A percentile compares a stretch with the other conserved stretches of the same genome.
These are phyloP conservation scores for Hypomyces perniciosus DNA, from an alignment of 2,329 filamentous ascomycete genomes.

Conservation along the genomic window DNA sequence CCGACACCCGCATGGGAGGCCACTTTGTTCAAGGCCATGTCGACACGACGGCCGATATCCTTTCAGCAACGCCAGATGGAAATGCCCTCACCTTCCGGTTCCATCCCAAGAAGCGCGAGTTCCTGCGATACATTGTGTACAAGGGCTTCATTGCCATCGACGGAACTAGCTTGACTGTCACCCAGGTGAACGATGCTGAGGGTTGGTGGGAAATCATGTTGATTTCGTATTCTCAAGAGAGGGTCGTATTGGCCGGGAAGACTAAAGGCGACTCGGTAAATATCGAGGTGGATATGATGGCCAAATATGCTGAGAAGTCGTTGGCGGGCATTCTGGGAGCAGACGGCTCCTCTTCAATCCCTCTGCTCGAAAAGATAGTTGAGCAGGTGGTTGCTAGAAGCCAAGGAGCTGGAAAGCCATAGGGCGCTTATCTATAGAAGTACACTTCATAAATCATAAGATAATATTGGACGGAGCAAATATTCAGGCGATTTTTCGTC, in stretches of 20 bases:
- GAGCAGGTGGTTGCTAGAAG: slow-evolving; percentile 67
- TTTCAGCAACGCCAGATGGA: slow-evolving; percentile 69
- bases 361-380: slow-evolving; percentile 65
- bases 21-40: slow-evolving; percentile 99
- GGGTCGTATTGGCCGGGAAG: slow-evolving; percentile 77
- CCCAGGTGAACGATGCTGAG: slow-evolving; percentile 70
- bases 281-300: slow-evolving; percentile 84
- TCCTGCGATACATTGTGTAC: slow-evolving; percentile 85
- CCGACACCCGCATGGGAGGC: slow-evolving; percentile 90
- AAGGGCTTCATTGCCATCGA: slow-evolving; percentile 96
- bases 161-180: slow-evolving; percentile 90
- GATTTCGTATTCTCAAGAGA: slow-evolving; percentile 92
- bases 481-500: background rate
- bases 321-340: slow-evolving; percentile 62
- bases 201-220: slow-evolving; percentile 97
- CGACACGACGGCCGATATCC: slow-evolving; percentile 76
- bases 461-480: background rate
- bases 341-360: slow-evolving; percentile 44
- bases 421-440: background rate
- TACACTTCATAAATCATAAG: background rate
- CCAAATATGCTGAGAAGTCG: slow-evolving; percentile 86
- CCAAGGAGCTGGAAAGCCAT: slow-evolving; percentile 21
- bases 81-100: slow-evolving; percentile 87
- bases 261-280: slow-evolving; percentile 76
- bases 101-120: slow-evolving; percentile 58